These are phyloP conservation scores for Sophora flavescens DNA, from an alignment of 306 rosid species.

Conservation along the genomic window DNA sequence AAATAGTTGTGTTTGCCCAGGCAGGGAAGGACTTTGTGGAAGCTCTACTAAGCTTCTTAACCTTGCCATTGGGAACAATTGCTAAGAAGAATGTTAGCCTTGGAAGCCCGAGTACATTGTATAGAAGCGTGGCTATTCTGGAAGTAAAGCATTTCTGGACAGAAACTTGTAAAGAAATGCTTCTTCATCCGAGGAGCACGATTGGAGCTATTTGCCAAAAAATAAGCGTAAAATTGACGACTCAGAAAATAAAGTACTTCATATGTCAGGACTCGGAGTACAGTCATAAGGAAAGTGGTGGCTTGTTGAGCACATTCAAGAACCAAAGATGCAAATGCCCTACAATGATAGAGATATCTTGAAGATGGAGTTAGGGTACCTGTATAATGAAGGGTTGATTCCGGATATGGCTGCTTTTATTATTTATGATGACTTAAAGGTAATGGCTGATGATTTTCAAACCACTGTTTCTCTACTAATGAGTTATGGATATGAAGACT, in stretches of 20 bases:
- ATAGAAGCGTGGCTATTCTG: background rate
- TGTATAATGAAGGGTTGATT: too few relatives aligned
- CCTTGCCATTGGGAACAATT: constrained; percentile 39
- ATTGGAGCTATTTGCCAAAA: background rate
- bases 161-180: too few relatives aligned
- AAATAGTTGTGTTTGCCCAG: constrained; percentile 38
- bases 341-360: too few relatives aligned
- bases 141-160: background rate
- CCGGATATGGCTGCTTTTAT: too few relatives aligned
- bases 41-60: constrained; percentile 32
- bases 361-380: too few relatives aligned
- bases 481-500: too few relatives aligned
- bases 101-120: constrained; percentile 17
- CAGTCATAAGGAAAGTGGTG: background rate
- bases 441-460: too few relatives aligned
- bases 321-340: background rate
- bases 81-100: background rate
- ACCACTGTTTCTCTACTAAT: too few relatives aligned
- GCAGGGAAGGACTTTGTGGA: constrained; percentile 36
- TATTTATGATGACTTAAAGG: too few relatives aligned
- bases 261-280: background rate
- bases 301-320: background rate
- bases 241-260: constrained; percentile 1
- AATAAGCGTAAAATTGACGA: background rate
- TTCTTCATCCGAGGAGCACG: background rate